Conservation (phyloP, 2,329 filamentous ascomycete genomes). For the Lomentospora prolificans region DNA sequence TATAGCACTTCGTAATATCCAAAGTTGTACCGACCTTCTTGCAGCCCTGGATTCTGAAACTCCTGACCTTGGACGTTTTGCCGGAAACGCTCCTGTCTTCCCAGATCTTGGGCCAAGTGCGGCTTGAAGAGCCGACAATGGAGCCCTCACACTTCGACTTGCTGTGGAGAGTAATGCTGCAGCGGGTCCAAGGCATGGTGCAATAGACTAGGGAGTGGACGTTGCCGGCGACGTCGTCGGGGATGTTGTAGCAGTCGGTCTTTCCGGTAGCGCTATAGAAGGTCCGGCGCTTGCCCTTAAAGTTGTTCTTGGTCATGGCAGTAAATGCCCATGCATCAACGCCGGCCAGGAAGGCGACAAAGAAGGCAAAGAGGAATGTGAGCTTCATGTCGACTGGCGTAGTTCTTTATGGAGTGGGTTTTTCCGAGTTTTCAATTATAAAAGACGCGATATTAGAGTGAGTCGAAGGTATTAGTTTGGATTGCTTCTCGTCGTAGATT, state of each 20-base stretch:
- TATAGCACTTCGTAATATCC: background rate
- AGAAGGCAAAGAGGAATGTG: background rate
- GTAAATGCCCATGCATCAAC: background rate
- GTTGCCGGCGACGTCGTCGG: background rate
- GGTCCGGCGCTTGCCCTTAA: background rate
- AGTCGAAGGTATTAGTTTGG: too few relatives aligned
- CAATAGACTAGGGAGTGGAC: background rate
- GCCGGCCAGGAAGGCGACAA: background rate
- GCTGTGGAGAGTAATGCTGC: background rate
- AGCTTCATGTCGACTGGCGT: too few relatives aligned
- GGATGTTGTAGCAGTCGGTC: background rate
- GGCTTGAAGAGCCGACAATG: background rate
- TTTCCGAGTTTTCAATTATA: background rate
- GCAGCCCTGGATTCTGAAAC: background rate
- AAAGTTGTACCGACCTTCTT: background rate
- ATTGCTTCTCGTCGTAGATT: too few relatives aligned
- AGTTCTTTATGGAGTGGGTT: background rate
- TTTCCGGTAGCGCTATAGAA: background rate
- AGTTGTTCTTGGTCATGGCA: background rate
- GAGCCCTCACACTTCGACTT: background rate
- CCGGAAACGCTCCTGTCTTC: background rate
- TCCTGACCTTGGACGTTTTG: background rate
- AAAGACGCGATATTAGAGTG: background rate
- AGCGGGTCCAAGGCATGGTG: background rate
- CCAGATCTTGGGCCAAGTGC: background rate